phyloP scores from a whole-genome alignment of 139 green algal species.

The Asterochloris erici region DNA sequence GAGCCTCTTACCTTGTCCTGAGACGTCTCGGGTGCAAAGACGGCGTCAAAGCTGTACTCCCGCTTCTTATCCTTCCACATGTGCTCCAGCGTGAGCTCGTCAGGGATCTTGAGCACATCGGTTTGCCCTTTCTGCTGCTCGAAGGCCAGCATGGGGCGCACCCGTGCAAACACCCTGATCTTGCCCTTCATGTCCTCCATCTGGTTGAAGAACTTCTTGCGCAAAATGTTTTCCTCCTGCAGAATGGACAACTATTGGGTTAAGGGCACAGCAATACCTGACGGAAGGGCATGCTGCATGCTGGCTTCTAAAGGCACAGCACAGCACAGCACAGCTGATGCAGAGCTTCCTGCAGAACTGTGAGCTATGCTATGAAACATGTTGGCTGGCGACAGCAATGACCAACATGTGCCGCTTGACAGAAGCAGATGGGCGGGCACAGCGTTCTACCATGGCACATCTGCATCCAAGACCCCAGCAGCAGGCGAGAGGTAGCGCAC shows the following conservation, averaged over 20 bases:
- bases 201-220: constrained; percentile 78
- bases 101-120: constrained; percentile 64
- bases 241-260: not conserved
- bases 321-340: too few species aligned
- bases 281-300: too few species aligned
- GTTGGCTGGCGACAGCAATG: too few species aligned
- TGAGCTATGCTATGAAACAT: too few species aligned
- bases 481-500: too few species aligned
- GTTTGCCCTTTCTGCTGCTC: constrained; percentile 60
- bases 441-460: too few species aligned
- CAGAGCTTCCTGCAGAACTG: too few species aligned
- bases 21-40: constrained; percentile 56
- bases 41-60: constrained; percentile 90
- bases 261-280: too few species aligned
- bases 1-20: constrained; percentile 59
- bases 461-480: too few species aligned
- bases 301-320: too few species aligned
- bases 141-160: constrained; percentile 85
- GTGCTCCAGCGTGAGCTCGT: constrained; percentile 86
- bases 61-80: constrained; percentile 91
- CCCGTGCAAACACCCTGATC: constrained; percentile 91
- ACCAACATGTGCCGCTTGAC: too few species aligned
- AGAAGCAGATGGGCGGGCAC: too few species aligned
- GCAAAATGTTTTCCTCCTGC: constrained; percentile 47
- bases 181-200: constrained; percentile 98